Evolutionary conservation across 2,329 filamentous ascomycete species (phyloP), one percentile per base, ranked within the genome.

Genomic region (Annulohypoxylon truncatum): DNA sequence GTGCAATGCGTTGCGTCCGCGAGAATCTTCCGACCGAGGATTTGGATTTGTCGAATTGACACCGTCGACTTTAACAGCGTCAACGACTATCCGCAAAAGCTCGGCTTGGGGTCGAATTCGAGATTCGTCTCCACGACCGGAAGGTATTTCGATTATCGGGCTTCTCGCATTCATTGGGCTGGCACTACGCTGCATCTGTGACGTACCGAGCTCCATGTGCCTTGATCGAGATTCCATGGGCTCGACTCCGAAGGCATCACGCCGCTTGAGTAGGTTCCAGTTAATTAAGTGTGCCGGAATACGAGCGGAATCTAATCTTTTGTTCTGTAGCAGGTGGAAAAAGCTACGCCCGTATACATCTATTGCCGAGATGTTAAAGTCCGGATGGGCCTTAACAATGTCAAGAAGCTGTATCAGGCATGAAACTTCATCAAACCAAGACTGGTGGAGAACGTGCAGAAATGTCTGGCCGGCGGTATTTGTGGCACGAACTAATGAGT

Each of bases 1-100:
- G 68, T 89, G 86, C 13, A 89, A 78, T 7, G 82, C 85, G 64
- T 89, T 89, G 20, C 85, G 82, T 4, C 86, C 86, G 4, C 81
- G 74, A 1, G 75, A 38, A 67, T 85, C 82, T 66, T 84, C 82
- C 13, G 73, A 56, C 5, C 55, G 68, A 0, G 80, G 75, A 42
- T 79, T 72, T 13, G 67, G 72, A 50, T 76, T 31, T 2, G 64
- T 62, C 15, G 50, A 62, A 18, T 61, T 67, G 13, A 67, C 31
- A 15, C 9, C 70, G 7, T 74, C 69, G 4, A 68, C 58, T 22
- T 61, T 67, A 2, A 71, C 40, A 2, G 79, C 78, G 2, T 73
- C 74, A 6, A 73, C 75, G 24, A 84, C 76, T 26, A 80, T 74
- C 18, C 71, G 74, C 33, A 83, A 66, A 4, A 84, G 76, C 7